Evolutionary conservation across 2,329 filamentous ascomycete species (phyloP).

Genomic region (Monosporascus sp.): DNA sequence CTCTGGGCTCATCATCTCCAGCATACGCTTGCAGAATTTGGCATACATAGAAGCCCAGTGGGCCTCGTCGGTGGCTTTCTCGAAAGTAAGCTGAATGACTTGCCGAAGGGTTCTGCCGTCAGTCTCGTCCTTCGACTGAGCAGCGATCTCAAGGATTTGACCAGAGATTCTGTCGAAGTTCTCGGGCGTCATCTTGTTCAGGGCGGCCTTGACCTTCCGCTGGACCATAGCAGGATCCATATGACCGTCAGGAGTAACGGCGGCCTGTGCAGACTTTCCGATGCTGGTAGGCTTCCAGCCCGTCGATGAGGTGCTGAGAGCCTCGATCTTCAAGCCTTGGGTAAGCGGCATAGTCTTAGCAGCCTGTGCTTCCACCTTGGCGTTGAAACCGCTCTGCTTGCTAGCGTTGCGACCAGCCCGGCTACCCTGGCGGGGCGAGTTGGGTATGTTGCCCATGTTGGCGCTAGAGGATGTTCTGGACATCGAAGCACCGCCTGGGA

Average conservation of each 20-base stretch:
- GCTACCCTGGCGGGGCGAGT: conserved; percentile 66
- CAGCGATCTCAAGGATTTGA: conserved; percentile 87
- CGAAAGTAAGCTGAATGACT: conserved; percentile 97
- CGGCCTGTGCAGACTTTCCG: conserved; percentile 35
- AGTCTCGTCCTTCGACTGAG: conserved; percentile 89
- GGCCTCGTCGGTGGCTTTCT: conserved; percentile 97
- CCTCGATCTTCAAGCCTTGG: conserved; percentile 73
- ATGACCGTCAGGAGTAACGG: conserved; percentile 46
- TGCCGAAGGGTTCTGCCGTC: conserved; percentile 93
- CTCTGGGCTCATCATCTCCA: conserved; percentile 89
- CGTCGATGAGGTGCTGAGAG: conserved; percentile 63
- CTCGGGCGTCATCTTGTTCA: conserved; percentile 99
- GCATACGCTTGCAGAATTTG: conserved; percentile 96
- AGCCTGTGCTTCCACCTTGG: conserved; percentile 60
- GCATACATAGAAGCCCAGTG: conserved; percentile 99
- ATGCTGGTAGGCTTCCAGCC: conserved; percentile 90
- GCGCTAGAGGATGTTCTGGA: conserved; percentile 59
- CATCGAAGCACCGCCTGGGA: conserved; percentile 59
- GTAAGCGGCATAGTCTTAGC: conserved; percentile 92
- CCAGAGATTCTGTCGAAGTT: conserved; percentile 81
- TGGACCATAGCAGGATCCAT: conserved; percentile 92
- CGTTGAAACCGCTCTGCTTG: conserved; percentile 52
- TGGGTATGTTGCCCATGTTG: conserved; percentile 53
- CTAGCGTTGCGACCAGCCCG: conserved; percentile 52
- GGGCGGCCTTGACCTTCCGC: conserved; percentile 94